Evolutionary conservation across 148 eudicot genomes (phyloP).

Genomic region (Vaccinium myrtillus): DNA sequence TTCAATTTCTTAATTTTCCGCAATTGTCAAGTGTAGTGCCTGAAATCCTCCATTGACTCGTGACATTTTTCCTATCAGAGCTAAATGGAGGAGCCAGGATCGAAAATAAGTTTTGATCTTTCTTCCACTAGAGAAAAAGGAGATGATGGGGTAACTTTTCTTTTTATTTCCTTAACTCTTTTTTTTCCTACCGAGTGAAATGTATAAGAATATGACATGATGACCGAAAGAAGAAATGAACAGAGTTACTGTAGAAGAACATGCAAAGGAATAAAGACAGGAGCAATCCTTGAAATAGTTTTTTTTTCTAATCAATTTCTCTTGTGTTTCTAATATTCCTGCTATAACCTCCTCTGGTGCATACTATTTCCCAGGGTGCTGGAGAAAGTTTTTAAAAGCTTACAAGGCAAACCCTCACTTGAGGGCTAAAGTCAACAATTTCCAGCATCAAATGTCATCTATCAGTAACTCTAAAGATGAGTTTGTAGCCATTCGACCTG

Average conservation of each 20-base stretch:
- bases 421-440: too few species aligned
- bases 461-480: conserved; percentile 69
- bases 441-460: not conserved
- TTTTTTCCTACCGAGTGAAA: not conserved
- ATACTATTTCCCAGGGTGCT: not conserved
- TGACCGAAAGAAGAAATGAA: not conserved
- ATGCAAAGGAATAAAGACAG: not conserved
- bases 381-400: too few species aligned
- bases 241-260: not conserved
- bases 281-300: not conserved
- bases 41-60: conserved; percentile 9
- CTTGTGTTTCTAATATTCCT: too few species aligned
- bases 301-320: not conserved
- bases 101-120: conserved; percentile 21
- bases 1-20: not conserved
- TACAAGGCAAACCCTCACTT: too few species aligned
- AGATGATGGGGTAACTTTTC: conserved; percentile 68
- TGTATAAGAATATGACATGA: not conserved
- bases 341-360: not conserved
- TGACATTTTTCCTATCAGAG: not conserved
- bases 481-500: conserved; percentile 74
- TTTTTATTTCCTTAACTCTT: not conserved
- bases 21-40: conserved; percentile 2
- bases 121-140: conserved; percentile 31
- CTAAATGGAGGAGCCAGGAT: conserved; percentile 32